Conservation (phyloP, 768 basidiomycete species). For the Mycena rebaudengoi region DNA sequence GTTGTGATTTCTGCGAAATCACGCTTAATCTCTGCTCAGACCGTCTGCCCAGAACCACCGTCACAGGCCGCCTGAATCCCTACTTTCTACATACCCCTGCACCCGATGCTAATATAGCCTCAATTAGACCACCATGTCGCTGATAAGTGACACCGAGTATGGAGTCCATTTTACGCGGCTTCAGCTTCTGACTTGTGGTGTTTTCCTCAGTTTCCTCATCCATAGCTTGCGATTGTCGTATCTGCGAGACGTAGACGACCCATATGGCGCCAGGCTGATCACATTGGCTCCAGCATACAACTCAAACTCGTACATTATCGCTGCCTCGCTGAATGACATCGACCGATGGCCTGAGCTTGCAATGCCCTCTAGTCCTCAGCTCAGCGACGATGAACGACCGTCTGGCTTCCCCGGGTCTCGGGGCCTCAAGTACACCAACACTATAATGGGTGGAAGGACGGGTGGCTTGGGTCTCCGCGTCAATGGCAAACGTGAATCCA, state of each 20-base stretch:
- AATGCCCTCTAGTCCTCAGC: conserved; percentile 72
- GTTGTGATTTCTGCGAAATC: too few relatives aligned
- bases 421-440: conserved; percentile 83
- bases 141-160: conserved; percentile 71
- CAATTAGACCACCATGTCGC: conserved; percentile 21
- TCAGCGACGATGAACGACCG: conserved; percentile 73
- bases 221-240: conserved; percentile 88
- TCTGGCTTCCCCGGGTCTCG: conserved; percentile 58
- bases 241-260: conserved; percentile 88
- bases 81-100: too few relatives aligned
- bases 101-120: too few relatives aligned
- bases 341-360: conserved; percentile 88
- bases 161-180: conserved; percentile 25
- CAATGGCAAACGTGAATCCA: conserved; percentile 64
- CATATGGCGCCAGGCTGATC: conserved; percentile 83
- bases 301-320: conserved; percentile 84
- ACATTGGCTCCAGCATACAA: conserved; percentile 80
- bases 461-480: conserved; percentile 84
- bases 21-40: too few relatives aligned
- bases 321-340: conserved; percentile 79
- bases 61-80: too few relatives aligned
- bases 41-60: too few relatives aligned
- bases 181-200: background rate
- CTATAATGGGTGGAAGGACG: conserved; percentile 81
- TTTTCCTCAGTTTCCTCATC: conserved; percentile 65